Base-by-base conservation (phyloP, 2,329 filamentous ascomycete species). In the Parastagonospora nodorum region DNA sequence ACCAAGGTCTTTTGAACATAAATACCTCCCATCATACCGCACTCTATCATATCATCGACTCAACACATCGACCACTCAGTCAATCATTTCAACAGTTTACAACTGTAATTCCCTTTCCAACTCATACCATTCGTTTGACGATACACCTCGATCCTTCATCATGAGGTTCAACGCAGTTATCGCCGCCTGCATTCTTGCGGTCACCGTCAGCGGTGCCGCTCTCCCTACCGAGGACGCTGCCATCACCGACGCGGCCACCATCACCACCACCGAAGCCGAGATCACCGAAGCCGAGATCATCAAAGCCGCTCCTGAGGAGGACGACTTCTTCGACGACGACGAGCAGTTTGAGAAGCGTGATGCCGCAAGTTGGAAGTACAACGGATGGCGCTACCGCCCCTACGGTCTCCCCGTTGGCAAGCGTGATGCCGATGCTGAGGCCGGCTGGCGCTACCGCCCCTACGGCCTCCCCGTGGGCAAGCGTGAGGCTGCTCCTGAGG, bases 131-230 rank as follows among this genome's bases (percentile, higher is more conserved):
- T 60, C 56, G 48, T 56, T 65, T 48, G 50, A 57, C 45, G 44
- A 40, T 51, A 44, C 37, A 29, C 32, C 52, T 53, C 32, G 51
- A 43, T 43, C 45, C 41, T 41, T 60, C 67, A 75, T 50, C 45
- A 83, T 83, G 81, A 82, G 80, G 74, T 60, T 81, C 66, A 69
- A 75, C 57, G 63, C 73, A 46, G 49, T 79, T 45, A 61, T 79
- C 45, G 61, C 74, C 41, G 69, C 76, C 47, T 60, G 69, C 44
- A 64, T 78, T 43, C 53, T 81, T 42, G 74, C 75, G 45, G 73
- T 73, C 42, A 73, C 74, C 62, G 66, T 72, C 57, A 67, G 72
- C 53, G 69, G 69, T 45, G 73, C 75, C 49, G 73, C 69, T 66
- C 56, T 73, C 48, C 75, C 75, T 57, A 67, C 74, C 50, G 66